Evolutionary conservation across 306 rosid genomes (phyloP).

Genomic region (Vigna unguiculata): DNA sequence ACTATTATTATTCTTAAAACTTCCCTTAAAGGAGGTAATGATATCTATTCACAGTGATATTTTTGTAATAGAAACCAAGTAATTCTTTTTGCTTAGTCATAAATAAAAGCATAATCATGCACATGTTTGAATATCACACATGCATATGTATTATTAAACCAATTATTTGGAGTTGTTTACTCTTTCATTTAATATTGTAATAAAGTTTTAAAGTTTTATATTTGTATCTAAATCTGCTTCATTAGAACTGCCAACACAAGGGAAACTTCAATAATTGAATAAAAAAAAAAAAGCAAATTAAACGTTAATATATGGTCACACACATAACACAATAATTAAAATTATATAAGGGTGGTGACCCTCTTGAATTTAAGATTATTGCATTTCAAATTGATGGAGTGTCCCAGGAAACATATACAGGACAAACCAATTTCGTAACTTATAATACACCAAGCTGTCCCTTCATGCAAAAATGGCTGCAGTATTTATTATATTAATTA

Average conservation of each 20-base stretch:
- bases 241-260: background rate
- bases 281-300: constrained; percentile 21
- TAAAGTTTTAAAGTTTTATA: background rate
- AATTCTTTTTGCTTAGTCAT: background rate
- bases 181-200: background rate
- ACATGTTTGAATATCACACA: background rate
- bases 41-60: background rate
- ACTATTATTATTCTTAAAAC: background rate
- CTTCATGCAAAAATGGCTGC: constrained; percentile 27
- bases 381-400: background rate
- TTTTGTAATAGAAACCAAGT: background rate
- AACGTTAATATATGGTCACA: background rate
- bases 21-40: background rate
- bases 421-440: background rate
- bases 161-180: constrained; percentile 7
- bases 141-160: background rate
- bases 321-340: background rate
- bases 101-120: background rate
- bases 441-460: constrained; percentile 35
- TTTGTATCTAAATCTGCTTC: background rate
- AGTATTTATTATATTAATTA: background rate
- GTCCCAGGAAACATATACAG: constrained; percentile 24
- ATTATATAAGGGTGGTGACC: background rate
- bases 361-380: constrained; percentile 1
- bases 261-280: constrained; percentile 29